A percentile compares a stretch with the other conserved stretches of the same genome.
phyloP scores from a whole-genome alignment of 805 yeast species.

The Wickerhamomyces tratensis region DNA sequence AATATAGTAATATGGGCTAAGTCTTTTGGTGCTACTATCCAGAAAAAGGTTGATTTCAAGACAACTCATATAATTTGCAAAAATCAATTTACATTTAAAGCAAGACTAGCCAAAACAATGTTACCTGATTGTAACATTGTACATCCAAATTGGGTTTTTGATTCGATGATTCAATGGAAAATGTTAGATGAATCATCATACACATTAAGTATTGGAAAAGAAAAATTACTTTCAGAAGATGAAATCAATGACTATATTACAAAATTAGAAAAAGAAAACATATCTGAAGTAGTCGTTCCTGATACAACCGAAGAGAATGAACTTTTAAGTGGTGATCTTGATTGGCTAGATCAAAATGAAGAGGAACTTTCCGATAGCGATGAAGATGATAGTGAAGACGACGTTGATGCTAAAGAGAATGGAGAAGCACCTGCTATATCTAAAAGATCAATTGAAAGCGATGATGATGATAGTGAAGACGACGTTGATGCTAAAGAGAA shows the following conservation, averaged over 20 bases:
- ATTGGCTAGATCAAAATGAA: slow-evolving; percentile 28
- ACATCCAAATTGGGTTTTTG: slow-evolving; percentile 87
- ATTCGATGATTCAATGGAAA: slow-evolving; percentile 74
- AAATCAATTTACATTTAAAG: slow-evolving; percentile 75
- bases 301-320: slow-evolving; percentile 24
- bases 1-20: slow-evolving; percentile 89
- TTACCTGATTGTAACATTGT: slow-evolving; percentile 63
- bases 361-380: slow-evolving; percentile 28
- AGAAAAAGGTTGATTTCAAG: slow-evolving; percentile 53
- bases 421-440: slow-evolving; percentile 13
- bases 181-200: slow-evolving; percentile 55
- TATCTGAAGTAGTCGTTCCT: slow-evolving; percentile 20
- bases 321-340: slow-evolving; percentile 20
- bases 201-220: slow-evolving; percentile 40
- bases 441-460: slow-evolving; percentile 11
- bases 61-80: slow-evolving; percentile 88
- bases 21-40: slow-evolving; percentile 85
- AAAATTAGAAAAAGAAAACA: slow-evolving; percentile 21
- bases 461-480: slow-evolving; percentile 14
- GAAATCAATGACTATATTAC: slow-evolving; percentile 24
- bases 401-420: slow-evolving; percentile 11
- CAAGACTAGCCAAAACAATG: slow-evolving; percentile 62
- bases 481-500: slow-evolving; percentile 12
- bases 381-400: slow-evolving; percentile 16
- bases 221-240: slow-evolving; percentile 31